A percentile compares a stretch with the other conserved stretches of the same genome.
Evolutionary conservation across 257 asterid genomes (phyloP).

Genomic region (Solanum paucissectum): DNA sequence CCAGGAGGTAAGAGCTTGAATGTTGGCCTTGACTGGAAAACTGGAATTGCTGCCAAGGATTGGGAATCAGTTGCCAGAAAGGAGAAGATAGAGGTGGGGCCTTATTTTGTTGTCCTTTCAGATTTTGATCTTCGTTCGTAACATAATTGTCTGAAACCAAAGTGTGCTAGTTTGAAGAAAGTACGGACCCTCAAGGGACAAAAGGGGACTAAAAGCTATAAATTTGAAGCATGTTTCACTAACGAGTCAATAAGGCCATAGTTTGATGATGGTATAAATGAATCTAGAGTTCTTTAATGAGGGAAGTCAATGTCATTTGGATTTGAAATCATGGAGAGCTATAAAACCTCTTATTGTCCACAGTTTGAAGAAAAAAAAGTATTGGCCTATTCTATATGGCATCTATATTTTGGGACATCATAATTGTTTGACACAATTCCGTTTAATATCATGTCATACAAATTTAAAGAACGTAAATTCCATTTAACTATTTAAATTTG

Average conservation of each 20-base stretch:
- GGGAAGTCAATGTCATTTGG: not conserved
- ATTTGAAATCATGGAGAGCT: not conserved
- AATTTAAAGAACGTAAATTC: not conserved
- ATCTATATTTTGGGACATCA: not conserved
- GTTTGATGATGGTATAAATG: not conserved
- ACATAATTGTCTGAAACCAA: not conserved
- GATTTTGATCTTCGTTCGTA: not conserved
- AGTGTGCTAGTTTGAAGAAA: not conserved
- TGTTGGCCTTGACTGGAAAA: slow-evolving; percentile 78
- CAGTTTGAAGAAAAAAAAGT: not conserved
- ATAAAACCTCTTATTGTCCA: not conserved
- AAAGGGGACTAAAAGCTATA: not conserved
- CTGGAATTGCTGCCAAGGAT: slow-evolving; percentile 84
- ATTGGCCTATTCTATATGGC: not conserved
- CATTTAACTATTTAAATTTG: not conserved
- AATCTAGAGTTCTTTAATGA: not conserved
- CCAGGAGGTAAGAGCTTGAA: slow-evolving; percentile 44
- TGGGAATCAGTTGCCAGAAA: slow-evolving; percentile 91
- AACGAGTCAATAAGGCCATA: not conserved
- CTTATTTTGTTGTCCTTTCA: not conserved
- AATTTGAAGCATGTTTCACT: not conserved
- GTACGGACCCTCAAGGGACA: not conserved
- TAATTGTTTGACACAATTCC: not conserved
- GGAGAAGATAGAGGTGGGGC: slow-evolving; percentile 72
- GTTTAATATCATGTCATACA: not conserved